Evolutionary conservation across 129 eudicot species (phyloP), one percentile per base, ranked within the genome.

Genomic region (Flaveria ramosissima): DNA sequence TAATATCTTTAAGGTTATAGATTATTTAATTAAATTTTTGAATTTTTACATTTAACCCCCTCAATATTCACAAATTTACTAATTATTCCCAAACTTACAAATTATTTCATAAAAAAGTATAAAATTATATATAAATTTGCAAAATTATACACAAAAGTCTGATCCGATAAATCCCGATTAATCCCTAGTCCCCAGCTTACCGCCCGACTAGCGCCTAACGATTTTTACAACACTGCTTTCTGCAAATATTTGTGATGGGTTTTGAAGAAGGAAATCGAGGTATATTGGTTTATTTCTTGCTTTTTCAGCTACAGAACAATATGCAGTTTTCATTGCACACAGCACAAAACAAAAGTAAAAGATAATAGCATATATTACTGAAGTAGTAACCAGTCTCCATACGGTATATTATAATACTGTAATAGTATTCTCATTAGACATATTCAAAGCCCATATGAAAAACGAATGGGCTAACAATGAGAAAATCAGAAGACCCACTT

Each of bases 381-480:
- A 52, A 52, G 20, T 52, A 52, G 60, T 52, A n/a, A 52, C 24
- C 60, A 52, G 23, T 52, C 23, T 6, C 5, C 53, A 13, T 15
- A 14, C 14, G 1, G 16, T 48, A 48, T 48, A 12, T 48, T 48
- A 13, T 15, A 52, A 7, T 7, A 52, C 23, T 48, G n/a, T 15
- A 52, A 15, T 6, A 50, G 55, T n/a, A 52, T 52, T 52, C 60
- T 52, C 60, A 52, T 52, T 52, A 52, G 21, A 52, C 59, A 52
- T n/a, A 52, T 52, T 52, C 21, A 52, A 16, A 52, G 60, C 60
- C 60, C 60, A 52, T 52, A 52, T 52, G 60, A 52, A 52, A 52
- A 52, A 52, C 23, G 60, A 52, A 52, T 52, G 60, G 60, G 17
- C 60, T 52, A 52, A 52, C 60, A 52, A 52, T 52, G 60, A 52